A percentile compares a stretch with the other conserved stretches of the same genome.
These are phyloP conservation scores for Puya raimondii DNA, from an alignment of 176 grass and related monocot genomes.

Conservation along the genomic window DNA sequence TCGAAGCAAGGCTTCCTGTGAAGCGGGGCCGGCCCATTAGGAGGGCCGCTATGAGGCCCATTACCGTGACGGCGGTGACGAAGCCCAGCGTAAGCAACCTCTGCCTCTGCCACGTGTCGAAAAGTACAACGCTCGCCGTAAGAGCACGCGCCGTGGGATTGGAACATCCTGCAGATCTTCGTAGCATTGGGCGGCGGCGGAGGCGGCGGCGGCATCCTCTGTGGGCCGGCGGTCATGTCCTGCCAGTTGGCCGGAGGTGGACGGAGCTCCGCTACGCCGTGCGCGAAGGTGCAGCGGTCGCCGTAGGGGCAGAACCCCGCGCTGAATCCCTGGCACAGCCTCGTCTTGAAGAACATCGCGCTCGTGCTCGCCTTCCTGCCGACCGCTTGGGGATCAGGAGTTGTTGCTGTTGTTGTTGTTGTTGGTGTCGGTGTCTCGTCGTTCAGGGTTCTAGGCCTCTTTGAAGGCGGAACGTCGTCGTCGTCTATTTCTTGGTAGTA, in stretches of 20 bases:
- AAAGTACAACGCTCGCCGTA: constrained; percentile 1
- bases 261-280: constrained; percentile 41
- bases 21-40: too few relatives aligned
- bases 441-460: too few relatives aligned
- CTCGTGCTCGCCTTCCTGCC: too few relatives aligned
- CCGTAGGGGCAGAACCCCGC: constrained; percentile 20
- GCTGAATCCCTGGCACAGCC: constrained; percentile 41
- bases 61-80: too few relatives aligned
- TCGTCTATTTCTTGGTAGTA: too few relatives aligned
- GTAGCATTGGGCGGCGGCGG: not conserved
- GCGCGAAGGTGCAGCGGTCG: constrained; percentile 43
- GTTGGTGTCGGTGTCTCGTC: too few relatives aligned
- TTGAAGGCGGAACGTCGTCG: too few relatives aligned
- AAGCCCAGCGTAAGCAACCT: too few relatives aligned
- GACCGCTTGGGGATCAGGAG: too few relatives aligned
- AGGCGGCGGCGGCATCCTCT: not conserved
- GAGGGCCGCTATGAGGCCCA: too few relatives aligned
- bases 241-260: constrained; percentile 17
- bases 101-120: not conserved
- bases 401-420: too few relatives aligned
- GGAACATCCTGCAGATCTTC: too few relatives aligned
- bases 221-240: not conserved
- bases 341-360: constrained; percentile 38
- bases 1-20: constrained; percentile 24
- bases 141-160: not conserved